Evolutionary conservation across 2,329 filamentous ascomycete species (phyloP).

Genomic region (Amauroascus verrucosus): DNA sequence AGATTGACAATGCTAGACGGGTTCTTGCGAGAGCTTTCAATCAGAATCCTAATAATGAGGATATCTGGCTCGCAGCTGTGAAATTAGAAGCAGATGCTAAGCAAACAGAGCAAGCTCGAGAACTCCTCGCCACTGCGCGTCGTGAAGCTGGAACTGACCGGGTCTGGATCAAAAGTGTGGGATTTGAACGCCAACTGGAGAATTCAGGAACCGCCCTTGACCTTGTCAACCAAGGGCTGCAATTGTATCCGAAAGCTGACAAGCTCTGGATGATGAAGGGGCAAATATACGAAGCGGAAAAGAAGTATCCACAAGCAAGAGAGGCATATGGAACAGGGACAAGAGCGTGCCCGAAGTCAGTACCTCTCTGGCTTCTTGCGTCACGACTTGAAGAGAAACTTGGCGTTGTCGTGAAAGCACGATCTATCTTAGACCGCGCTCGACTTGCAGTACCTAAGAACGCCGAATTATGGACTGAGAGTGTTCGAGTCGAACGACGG

Average conservation of each 20-base stretch:
- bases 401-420: constrained; percentile 78
- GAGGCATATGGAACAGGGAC: constrained; percentile 85
- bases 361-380: constrained; percentile 82
- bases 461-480: constrained; percentile 79
- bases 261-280: constrained; percentile 99
- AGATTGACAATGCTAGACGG: constrained; percentile 73
- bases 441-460: constrained; percentile 78
- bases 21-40: constrained; percentile 86
- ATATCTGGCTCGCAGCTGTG: constrained; percentile 94
- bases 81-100: constrained; percentile 89
- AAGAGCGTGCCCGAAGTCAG: constrained; percentile 71
- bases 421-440: constrained; percentile 85
- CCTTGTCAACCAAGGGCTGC: constrained; percentile 74
- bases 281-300: constrained; percentile 82
- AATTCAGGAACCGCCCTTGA: constrained; percentile 73
- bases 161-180: constrained; percentile 93
- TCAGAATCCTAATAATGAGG: constrained; percentile 91
- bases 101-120: constrained; percentile 69
- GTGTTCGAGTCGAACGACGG: constrained; percentile 82
- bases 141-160: constrained; percentile 87
- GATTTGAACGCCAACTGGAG: constrained; percentile 78
- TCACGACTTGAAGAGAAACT: constrained; percentile 76
- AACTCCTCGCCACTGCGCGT: constrained; percentile 70
- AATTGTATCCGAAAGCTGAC: constrained; percentile 70
- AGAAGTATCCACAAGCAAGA: constrained; percentile 70